Percentiles rank a stretch among this genome's conserved stretches.
Evolutionary conservation across 305 asterid species (phyloP).

Genomic region (Solanum hybrid): DNA sequence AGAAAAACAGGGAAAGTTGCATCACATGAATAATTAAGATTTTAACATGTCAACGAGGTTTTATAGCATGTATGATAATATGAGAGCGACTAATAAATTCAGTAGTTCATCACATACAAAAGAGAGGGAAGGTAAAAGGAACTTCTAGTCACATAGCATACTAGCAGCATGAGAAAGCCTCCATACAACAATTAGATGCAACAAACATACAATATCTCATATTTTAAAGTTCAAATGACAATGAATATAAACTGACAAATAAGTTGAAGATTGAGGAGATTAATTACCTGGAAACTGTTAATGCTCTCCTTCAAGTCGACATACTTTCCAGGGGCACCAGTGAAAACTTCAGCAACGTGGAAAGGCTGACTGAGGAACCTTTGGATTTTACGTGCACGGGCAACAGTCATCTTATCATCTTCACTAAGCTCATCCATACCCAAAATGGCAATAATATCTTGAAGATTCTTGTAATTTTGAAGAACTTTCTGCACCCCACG

Average conservation of each 20-base stretch:
- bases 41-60: neutral
- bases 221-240: neutral
- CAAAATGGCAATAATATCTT: conserved; percentile 92
- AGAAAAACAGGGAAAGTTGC: neutral
- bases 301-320: conserved; percentile 94
- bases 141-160: neutral
- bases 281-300: conserved; percentile 76
- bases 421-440: conserved; percentile 99
- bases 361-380: conserved; percentile 92
- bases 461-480: conserved; percentile 93
- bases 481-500: conserved; percentile 97
- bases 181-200: neutral
- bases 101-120: neutral
- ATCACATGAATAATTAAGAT: neutral
- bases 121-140: neutral
- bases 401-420: conserved; percentile 90
- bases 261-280: neutral
- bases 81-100: neutral
- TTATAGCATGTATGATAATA: neutral
- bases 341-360: conserved; percentile 99
- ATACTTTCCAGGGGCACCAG: conserved; percentile 94
- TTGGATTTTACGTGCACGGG: conserved; percentile 91
- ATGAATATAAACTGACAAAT: neutral
- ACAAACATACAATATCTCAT: neutral
- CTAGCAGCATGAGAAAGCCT: neutral